Evolutionary conservation across 2,329 filamentous ascomycete species (phyloP).

Genomic region (Ciborinia camelliae): DNA sequence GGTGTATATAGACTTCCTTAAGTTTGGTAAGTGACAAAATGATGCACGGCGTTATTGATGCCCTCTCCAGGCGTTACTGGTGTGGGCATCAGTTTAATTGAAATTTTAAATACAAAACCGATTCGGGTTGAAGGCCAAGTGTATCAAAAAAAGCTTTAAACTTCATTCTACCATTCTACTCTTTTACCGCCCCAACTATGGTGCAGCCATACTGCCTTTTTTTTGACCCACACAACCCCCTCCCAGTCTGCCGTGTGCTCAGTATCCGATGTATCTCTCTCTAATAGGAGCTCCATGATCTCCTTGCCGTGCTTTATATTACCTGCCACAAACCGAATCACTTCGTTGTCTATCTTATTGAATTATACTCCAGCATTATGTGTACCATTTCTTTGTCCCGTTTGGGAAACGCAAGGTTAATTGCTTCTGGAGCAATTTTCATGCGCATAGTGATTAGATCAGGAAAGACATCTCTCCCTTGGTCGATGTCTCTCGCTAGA

Average conservation of each 20-base stretch:
- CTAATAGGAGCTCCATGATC: background rate
- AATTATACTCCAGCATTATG: background rate
- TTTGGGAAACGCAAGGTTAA: background rate
- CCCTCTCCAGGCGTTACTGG: too few species aligned
- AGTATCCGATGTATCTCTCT: background rate
- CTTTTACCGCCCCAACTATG: too few species aligned
- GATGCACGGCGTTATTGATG: too few species aligned
- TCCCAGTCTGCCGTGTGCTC: background rate
- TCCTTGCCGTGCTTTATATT: background rate
- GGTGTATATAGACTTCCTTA: too few species aligned
- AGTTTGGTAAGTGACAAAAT: too few species aligned
- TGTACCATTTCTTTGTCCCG: background rate
- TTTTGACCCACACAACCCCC: too few species aligned
- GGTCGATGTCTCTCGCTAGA: background rate
- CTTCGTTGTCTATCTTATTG: background rate
- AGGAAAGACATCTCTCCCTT: background rate
- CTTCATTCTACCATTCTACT: too few species aligned
- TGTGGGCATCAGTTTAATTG: too few species aligned
- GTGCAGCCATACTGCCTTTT: too few species aligned
- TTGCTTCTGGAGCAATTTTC: background rate
- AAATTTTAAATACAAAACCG: too few species aligned
- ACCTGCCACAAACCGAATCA: background rate
- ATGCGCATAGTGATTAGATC: background rate
- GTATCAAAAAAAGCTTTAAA: too few species aligned
- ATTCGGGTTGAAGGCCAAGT: too few species aligned